These are phyloP conservation scores for Cyberlindnera amylophila DNA, from an alignment of 805 yeast species.

Conservation along the genomic window DNA sequence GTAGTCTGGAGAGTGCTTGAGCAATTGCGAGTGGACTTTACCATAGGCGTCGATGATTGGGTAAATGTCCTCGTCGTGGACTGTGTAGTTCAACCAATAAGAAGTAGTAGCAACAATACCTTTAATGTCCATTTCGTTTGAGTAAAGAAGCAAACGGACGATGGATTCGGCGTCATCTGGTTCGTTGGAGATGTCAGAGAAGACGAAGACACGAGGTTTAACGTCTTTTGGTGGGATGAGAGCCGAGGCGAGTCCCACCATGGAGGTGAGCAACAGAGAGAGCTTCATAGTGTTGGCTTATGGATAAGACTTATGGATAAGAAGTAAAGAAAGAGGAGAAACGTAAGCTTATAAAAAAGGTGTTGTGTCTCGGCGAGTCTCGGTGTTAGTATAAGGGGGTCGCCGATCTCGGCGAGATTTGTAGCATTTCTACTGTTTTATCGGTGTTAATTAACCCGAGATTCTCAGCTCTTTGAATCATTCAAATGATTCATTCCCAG, in stretches of 20 bases:
- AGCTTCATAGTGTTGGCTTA: background rate
- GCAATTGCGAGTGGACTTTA: slow-evolving; percentile 24
- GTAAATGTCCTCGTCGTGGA: slow-evolving; percentile 30
- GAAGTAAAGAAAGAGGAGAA: too few species aligned
- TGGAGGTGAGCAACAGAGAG: background rate
- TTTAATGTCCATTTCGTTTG: slow-evolving; percentile 28
- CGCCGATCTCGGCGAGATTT: too few species aligned
- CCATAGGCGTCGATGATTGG: slow-evolving; percentile 32
- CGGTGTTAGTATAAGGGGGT: too few species aligned
- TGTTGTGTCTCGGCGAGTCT: too few species aligned
- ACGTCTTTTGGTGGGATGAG: slow-evolving; percentile 28
- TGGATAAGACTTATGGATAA: too few species aligned
- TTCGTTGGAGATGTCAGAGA: slow-evolving; percentile 31
- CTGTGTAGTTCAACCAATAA: slow-evolving; percentile 29
- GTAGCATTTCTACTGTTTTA: too few species aligned
- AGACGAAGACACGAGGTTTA: slow-evolving; percentile 29
- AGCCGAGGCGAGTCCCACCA: background rate
- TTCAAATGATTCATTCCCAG: too few species aligned
- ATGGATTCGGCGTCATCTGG: slow-evolving; percentile 32
- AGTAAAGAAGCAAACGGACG: slow-evolving; percentile 29
- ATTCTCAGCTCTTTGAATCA: too few species aligned
- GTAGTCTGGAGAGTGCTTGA: slow-evolving; percentile 27
- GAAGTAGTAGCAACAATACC: slow-evolving; percentile 35
- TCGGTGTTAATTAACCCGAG: too few species aligned
- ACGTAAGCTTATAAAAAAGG: too few species aligned